A percentile compares a stretch with the other conserved stretches of the same genome.
phyloP scores from a whole-genome alignment of 2,329 filamentous ascomycete species.

The Botrytis cinerea region DNA sequence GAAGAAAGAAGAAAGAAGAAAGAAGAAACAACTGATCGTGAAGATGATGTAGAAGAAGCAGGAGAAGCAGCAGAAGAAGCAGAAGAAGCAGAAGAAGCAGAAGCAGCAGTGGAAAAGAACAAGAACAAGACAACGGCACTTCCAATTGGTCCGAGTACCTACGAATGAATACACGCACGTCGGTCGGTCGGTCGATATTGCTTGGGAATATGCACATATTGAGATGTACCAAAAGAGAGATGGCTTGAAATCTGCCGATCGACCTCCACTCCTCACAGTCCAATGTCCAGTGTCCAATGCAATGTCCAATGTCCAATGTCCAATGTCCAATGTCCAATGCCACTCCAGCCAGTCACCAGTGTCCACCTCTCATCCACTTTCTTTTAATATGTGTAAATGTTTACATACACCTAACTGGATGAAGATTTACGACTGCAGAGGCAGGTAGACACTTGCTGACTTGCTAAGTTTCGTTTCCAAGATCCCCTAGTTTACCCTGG shows the following conservation, averaged over 20 bases:
- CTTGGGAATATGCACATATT: not conserved
- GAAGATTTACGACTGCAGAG: not conserved
- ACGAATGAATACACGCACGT: not conserved
- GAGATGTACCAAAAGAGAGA: not conserved
- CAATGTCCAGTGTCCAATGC: not conserved
- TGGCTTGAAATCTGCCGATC: conserved; percentile 12
- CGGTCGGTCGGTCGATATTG: not conserved
- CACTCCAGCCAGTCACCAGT: not conserved
- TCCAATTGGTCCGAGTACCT: not conserved
- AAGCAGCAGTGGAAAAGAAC: not conserved
- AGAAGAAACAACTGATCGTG: not conserved
- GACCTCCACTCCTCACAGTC: conserved; percentile 13
- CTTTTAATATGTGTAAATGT: not conserved
- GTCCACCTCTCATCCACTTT: conserved; percentile 9
- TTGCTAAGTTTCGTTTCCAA: conserved; percentile 7
- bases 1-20: not conserved
- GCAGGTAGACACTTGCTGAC: not conserved
- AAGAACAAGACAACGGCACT: not conserved
- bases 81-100: not conserved
- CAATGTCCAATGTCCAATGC: not conserved
- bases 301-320: not conserved
- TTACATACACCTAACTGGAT: conserved; percentile 1
- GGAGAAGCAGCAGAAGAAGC: not conserved
- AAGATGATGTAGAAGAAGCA: not conserved
- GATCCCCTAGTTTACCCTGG: conserved; percentile 4